These are phyloP conservation scores for Phenoliferia sp. DNA, from an alignment of 1,284 basidiomycete genomes.

Conservation along the genomic window DNA sequence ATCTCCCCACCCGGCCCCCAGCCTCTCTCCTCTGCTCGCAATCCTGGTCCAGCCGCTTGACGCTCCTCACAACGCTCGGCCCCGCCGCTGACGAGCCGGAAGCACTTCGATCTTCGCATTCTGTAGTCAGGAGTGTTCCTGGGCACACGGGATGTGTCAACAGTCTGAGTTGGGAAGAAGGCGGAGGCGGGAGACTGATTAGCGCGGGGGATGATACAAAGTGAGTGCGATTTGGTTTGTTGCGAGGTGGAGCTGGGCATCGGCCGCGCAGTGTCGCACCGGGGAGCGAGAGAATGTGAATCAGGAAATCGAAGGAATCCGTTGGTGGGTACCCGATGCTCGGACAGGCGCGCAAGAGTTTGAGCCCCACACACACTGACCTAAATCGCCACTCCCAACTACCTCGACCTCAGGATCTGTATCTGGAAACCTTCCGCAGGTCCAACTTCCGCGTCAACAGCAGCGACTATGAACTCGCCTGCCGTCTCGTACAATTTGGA, in stretches of 20 bases:
- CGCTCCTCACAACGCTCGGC: background rate
- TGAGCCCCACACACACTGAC: background rate
- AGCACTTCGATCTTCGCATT: background rate
- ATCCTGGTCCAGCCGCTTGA: background rate
- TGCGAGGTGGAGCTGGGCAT: background rate
- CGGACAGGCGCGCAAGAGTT: background rate
- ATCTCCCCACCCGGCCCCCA: no score
- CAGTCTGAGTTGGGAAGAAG: constrained; percentile 28
- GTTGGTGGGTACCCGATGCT: background rate
- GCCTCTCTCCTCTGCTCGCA: background rate
- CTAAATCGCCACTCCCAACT: no score
- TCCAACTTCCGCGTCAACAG: background rate
- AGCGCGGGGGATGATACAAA: constrained; percentile 34
- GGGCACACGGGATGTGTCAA: constrained; percentile 26
- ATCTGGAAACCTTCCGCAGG: constrained; percentile 33
- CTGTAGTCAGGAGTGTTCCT: background rate
- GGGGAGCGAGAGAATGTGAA: background rate
- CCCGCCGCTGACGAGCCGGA: background rate
- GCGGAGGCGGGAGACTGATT: constrained; percentile 19
- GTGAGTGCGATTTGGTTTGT: constrained; percentile 1
- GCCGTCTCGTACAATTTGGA: constrained; percentile 10
- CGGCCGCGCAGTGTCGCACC: background rate
- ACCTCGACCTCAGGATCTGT: constrained; percentile 35
- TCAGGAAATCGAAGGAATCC: background rate
- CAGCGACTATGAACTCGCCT: background rate